phyloP scores from a whole-genome alignment of 768 basidiomycete genomes.

The Amyloporia xantha region DNA sequence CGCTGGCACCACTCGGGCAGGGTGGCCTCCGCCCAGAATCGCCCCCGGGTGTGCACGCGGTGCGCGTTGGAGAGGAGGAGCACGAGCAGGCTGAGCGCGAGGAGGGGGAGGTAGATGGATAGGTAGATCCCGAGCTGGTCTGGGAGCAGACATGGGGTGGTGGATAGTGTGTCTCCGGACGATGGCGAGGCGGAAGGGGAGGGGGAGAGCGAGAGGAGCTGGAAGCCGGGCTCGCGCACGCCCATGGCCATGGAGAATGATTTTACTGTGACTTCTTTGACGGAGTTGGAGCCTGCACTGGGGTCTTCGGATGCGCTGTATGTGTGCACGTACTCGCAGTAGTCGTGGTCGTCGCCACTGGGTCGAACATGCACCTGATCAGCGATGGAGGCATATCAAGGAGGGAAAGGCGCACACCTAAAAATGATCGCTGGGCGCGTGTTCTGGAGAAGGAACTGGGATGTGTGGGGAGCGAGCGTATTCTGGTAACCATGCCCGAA shows the following conservation, averaged over 20 bases:
- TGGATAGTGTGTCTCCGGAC: slow-evolving; percentile 33
- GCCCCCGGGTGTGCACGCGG: slow-evolving; percentile 13
- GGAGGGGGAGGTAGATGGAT: slow-evolving; percentile 61
- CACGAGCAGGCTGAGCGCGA: slow-evolving; percentile 49
- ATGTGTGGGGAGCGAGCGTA: slow-evolving; percentile 59
- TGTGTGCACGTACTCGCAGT: slow-evolving; percentile 71
- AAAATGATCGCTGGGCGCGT: slow-evolving; percentile 66
- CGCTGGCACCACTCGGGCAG: slow-evolving; percentile 16
- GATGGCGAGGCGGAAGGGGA: slow-evolving; percentile 27
- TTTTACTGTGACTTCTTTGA: slow-evolving; percentile 81
- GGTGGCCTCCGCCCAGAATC: slow-evolving; percentile 11
- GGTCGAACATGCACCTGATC: neutral
- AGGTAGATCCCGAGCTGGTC: slow-evolving; percentile 79
- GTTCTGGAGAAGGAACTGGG: slow-evolving; percentile 56
- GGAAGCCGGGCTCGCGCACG: slow-evolving; percentile 79
- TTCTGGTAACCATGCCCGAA: slow-evolving; percentile 83
- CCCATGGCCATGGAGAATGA: slow-evolving; percentile 89
- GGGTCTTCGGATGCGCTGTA: slow-evolving; percentile 18
- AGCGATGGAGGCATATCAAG: neutral
- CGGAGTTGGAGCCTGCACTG: slow-evolving; percentile 11
- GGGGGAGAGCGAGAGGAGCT: slow-evolving; percentile 72
- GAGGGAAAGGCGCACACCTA: slow-evolving; percentile 43
- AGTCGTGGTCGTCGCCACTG: slow-evolving; percentile 94
- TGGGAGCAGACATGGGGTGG: slow-evolving; percentile 73
- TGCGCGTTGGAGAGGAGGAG: slow-evolving; percentile 29